A percentile compares a stretch with the other conserved stretches of the same genome.
phyloP scores from a whole-genome alignment of 2,329 filamentous ascomycete species.

The Metarhizium humberi region DNA sequence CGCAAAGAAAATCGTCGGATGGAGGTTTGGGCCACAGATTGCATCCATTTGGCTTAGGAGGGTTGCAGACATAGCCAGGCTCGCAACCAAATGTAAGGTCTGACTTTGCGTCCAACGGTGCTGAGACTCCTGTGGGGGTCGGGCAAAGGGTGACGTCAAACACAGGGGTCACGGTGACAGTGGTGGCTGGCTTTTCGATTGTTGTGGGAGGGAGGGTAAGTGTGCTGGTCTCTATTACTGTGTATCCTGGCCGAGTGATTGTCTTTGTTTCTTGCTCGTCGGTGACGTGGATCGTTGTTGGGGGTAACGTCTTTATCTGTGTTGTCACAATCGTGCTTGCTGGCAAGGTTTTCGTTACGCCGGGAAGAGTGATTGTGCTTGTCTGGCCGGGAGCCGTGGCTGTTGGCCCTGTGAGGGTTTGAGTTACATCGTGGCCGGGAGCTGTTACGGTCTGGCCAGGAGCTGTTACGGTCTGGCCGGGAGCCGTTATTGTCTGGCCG shows the following conservation, averaged over 20 bases:
- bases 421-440: conserved; percentile 7
- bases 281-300: conserved; percentile 10
- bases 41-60: conserved; percentile 39
- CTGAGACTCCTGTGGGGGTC: conserved; percentile 28
- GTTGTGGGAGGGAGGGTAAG: conserved; percentile 18
- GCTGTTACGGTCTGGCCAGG: conserved; percentile 6
- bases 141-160: conserved; percentile 32
- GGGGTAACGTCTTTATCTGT: conserved; percentile 4
- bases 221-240: conserved; percentile 20
- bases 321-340: conserved; percentile 8
- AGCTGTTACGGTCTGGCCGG: conserved; percentile 2
- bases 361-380: conserved; percentile 18
- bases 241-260: conserved; percentile 20
- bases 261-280: conserved; percentile 18
- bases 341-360: conserved; percentile 11
- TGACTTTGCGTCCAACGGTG: conserved; percentile 24
- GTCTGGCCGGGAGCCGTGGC: conserved; percentile 15
- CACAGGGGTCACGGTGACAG: conserved; percentile 17
- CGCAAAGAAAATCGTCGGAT: conserved; percentile 35
- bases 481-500: too few species aligned
- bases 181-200: conserved; percentile 18
- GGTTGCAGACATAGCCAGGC: conserved; percentile 43
- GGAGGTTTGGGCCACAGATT: conserved; percentile 42
- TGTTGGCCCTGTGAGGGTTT: conserved; percentile 7
- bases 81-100: conserved; percentile 43